Evolutionary conservation across 306 rosid genomes (phyloP).

Genomic region (Purshia tridentata): DNA sequence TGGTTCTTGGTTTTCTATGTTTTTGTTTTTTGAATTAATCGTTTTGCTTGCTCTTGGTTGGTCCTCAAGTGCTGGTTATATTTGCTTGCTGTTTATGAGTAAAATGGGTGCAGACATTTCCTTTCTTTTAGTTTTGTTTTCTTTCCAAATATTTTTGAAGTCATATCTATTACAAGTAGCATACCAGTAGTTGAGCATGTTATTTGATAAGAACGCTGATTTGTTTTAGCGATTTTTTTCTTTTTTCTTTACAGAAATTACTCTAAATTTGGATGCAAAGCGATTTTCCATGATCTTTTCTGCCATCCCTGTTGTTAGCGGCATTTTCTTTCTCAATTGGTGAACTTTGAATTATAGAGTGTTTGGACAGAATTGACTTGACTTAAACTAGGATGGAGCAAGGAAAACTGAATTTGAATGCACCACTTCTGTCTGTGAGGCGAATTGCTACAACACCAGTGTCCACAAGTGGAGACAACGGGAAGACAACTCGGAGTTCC

Average conservation of each 20-base stretch:
- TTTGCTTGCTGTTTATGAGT: too few species aligned
- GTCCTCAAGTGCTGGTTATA: too few species aligned
- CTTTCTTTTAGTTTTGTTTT: too few species aligned
- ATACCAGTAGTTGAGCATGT: not conserved
- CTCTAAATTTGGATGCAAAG: slow-evolving; percentile 23
- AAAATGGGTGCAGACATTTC: too few species aligned
- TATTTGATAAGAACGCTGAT: not conserved
- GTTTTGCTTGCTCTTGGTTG: too few species aligned
- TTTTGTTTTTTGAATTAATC: not conserved
- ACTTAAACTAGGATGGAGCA: slow-evolving; percentile 49
- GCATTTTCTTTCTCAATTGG: slow-evolving; percentile 14
- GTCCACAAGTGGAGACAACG: slow-evolving; percentile 38
- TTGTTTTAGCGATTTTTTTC: not conserved
- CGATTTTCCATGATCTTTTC: slow-evolving; percentile 8
- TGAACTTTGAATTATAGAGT: slow-evolving; percentile 25
- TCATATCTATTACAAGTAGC: not conserved
- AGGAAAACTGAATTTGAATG: slow-evolving; percentile 73
- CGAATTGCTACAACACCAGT: slow-evolving; percentile 56
- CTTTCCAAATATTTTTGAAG: not conserved
- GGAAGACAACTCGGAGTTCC: slow-evolving; percentile 39
- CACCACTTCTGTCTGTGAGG: slow-evolving; percentile 86
- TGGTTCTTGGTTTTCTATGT: not conserved
- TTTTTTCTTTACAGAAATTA: slow-evolving; percentile 30
- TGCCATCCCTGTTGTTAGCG: slow-evolving; percentile 15
- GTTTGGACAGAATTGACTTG: slow-evolving; percentile 17